phyloP scores from a whole-genome alignment of 2,329 filamentous ascomycete genomes.

The Colletotrichum sp. region DNA sequence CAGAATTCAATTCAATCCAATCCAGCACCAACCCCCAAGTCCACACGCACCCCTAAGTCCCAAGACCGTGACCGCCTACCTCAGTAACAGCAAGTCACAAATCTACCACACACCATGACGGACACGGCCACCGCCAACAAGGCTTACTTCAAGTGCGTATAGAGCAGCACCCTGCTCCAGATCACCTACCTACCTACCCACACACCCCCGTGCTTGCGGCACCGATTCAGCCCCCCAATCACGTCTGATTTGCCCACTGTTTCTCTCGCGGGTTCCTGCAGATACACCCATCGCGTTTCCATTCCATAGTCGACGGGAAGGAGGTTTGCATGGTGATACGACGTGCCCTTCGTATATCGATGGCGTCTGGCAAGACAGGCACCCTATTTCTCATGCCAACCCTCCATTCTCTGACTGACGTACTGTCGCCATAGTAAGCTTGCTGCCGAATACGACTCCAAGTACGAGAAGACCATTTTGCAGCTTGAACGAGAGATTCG shows the following conservation, averaged over 20 bases:
- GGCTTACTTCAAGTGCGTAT: conserved; percentile 23
- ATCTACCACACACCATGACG: background rate
- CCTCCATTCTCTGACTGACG: background rate
- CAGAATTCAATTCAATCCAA: background rate
- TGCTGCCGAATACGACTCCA: conserved; percentile 61
- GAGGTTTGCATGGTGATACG: background rate
- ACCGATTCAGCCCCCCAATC: background rate
- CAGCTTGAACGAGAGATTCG: conserved; percentile 61
- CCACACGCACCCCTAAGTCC: background rate
- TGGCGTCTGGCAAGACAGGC: background rate
- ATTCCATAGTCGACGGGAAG: background rate
- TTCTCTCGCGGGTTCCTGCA: conserved; percentile 18
- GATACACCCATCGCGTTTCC: background rate
- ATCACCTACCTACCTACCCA: background rate
- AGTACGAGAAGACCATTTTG: conserved; percentile 57
- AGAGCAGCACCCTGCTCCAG: background rate
- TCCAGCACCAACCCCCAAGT: background rate
- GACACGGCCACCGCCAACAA: conserved; percentile 21
- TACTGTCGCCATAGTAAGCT: conserved; percentile 45
- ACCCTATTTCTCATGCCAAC: background rate
- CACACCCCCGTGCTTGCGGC: background rate
- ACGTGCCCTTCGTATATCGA: background rate
- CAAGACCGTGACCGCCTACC: background rate
- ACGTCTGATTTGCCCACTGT: background rate
- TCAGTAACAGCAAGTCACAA: background rate